A percentile compares a stretch with the other conserved stretches of the same genome.
Evolutionary conservation across 352 stramenopile species (phyloP).

Genomic region (Phytophthora palmivora): DNA sequence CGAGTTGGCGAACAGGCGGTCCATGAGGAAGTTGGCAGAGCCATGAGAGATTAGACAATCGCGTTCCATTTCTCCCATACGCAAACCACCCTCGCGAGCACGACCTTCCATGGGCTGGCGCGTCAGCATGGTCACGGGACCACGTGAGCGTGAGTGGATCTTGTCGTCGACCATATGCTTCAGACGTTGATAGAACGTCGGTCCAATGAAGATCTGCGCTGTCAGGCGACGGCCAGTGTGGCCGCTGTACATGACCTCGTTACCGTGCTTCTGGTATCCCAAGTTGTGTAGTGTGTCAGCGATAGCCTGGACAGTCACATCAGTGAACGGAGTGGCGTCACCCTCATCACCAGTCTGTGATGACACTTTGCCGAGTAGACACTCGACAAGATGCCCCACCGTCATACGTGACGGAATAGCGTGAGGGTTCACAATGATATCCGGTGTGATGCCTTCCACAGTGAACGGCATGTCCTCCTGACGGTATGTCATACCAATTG

Average conservation of each 20-base stretch:
- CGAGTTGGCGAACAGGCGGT: conserved; percentile 99
- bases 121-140: conserved; percentile 98
- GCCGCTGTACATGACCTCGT: conserved; percentile 99
- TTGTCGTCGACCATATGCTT: conserved; percentile 99
- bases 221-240: conserved; percentile 98
- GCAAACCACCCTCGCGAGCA: conserved; percentile 97
- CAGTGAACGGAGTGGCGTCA: conserved; percentile 99
- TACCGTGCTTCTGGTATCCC: conserved; percentile 99
- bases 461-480: conserved; percentile 99
- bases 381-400: conserved; percentile 99
- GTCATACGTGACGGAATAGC: conserved; percentile 99
- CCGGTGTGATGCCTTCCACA: conserved; percentile 97
- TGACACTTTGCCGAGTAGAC: conserved; percentile 98
- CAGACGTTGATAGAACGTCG: conserved; percentile 99
- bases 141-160: conserved; percentile 97
- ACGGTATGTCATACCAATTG: conserved; percentile 99
- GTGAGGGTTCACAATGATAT: conserved; percentile 99
- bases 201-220: conserved; percentile 99
- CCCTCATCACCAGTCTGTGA: conserved; percentile 97
- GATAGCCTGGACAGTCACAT: conserved; percentile 98
- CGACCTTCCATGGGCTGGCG: conserved; percentile 99
- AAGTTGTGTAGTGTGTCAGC: conserved; percentile 94
- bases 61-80: conserved; percentile 99
- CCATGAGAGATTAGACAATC: conserved; percentile 99
- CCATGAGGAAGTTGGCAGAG: conserved; percentile 98